Percentiles rank a stretch among this genome's conserved stretches.
Conservation (phyloP, 257 asterid genomes). For the Jacaranda mimosifolia region DNA sequence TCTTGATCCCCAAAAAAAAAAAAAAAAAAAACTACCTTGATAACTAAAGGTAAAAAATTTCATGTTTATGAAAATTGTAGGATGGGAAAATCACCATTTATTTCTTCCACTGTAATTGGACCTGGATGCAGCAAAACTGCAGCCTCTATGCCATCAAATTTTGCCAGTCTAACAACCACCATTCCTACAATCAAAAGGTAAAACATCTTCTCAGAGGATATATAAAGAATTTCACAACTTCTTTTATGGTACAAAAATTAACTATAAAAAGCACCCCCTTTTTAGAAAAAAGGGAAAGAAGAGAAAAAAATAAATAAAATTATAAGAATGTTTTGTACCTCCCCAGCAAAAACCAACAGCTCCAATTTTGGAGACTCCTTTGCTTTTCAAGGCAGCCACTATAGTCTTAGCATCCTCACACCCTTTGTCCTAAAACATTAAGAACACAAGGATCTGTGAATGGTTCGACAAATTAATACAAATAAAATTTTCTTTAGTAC, state of each 20-base stretch:
- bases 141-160: conserved; percentile 60
- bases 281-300: no score
- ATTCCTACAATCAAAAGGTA: conserved; percentile 47
- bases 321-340: conserved; percentile 41
- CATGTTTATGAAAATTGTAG: background rate
- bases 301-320: background rate
- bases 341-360: conserved; percentile 92
- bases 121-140: conserved; percentile 80
- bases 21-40: background rate
- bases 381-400: conserved; percentile 57
- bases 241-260: background rate
- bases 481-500: background rate
- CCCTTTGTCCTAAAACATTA: conserved; percentile 57
- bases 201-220: background rate
- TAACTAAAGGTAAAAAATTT: background rate
- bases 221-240: no score
- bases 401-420: conserved; percentile 71
- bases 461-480: no score
- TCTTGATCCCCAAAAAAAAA: no score
- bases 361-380: conserved; percentile 65
- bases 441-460: background rate
- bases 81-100: conserved; percentile 50
- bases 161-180: conserved; percentile 60
- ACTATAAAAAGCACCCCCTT: background rate
- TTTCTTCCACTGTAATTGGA: conserved; percentile 60